phyloP scores from a whole-genome alignment of 768 basidiomycete species.

The Hortiboletus campestris region DNA sequence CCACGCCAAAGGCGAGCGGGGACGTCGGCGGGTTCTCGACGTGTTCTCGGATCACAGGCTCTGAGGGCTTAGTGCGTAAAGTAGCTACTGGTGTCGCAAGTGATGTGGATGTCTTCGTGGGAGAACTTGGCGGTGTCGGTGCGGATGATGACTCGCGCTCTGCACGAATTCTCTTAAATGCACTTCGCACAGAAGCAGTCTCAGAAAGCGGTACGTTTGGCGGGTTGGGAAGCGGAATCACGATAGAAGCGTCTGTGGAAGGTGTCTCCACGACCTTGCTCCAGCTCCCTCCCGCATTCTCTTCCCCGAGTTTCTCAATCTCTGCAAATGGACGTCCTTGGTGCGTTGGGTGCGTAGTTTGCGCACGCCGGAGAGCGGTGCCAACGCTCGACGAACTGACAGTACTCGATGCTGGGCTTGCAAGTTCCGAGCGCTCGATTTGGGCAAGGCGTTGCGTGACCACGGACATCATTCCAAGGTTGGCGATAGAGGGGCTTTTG shows the following conservation, averaged over 20 bases:
- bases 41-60: slow-evolving; percentile 20
- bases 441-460: slow-evolving; percentile 67
- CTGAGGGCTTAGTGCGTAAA: slow-evolving; percentile 19
- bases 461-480: slow-evolving; percentile 59
- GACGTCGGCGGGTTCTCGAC: slow-evolving; percentile 15
- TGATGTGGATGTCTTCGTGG: not conserved
- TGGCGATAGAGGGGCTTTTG: slow-evolving; percentile 59
- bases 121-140: slow-evolving; percentile 15
- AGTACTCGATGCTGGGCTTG: slow-evolving; percentile 17
- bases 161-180: slow-evolving; percentile 15
- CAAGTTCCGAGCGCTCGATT: slow-evolving; percentile 40
- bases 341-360: slow-evolving; percentile 8
- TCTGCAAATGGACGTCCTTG: slow-evolving; percentile 19
- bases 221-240: slow-evolving; percentile 22
- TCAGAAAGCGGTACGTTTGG: slow-evolving; percentile 10
- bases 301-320: slow-evolving; percentile 26
- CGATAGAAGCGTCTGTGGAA: slow-evolving; percentile 23
- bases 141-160: not conserved
- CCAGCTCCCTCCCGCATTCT: not conserved
- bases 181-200: slow-evolving; percentile 21
- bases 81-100: not conserved
- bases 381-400: slow-evolving; percentile 23
- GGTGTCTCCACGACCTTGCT: slow-evolving; percentile 10
- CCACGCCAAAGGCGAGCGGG: slow-evolving; percentile 6
- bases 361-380: slow-evolving; percentile 26